Conservation (phyloP, 257 asterid genomes). For the Solanum rostratum region DNA sequence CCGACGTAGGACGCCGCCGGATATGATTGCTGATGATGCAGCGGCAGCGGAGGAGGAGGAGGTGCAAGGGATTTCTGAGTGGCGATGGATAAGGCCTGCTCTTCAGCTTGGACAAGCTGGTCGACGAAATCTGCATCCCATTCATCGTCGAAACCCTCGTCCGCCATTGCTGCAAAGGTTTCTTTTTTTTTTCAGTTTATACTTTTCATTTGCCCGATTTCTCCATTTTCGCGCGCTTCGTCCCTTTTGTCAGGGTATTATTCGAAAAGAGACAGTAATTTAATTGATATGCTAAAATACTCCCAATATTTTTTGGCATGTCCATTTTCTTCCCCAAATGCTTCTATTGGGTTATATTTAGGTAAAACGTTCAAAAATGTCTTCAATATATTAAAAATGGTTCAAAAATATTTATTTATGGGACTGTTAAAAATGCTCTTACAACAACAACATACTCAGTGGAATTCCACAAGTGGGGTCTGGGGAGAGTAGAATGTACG, state of each 20-base stretch:
- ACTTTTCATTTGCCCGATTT: not conserved
- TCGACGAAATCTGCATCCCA: constrained; percentile 55
- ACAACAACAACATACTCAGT: too few relatives aligned
- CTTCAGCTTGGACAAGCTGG: constrained; percentile 36
- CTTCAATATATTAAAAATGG: too few relatives aligned
- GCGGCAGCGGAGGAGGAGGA: constrained; percentile 7
- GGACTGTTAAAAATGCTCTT: too few relatives aligned
- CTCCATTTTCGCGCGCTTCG: not conserved
- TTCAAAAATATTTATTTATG: too few relatives aligned
- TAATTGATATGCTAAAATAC: not conserved
- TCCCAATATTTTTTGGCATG: not conserved
- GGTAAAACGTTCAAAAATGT: too few relatives aligned
- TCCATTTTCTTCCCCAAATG: not conserved
- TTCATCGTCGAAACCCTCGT: constrained; percentile 48
- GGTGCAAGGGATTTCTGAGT: constrained; percentile 8
- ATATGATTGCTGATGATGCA: not conserved
- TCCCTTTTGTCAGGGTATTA: not conserved
- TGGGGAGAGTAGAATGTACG: too few relatives aligned
- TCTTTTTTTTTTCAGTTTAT: not conserved
- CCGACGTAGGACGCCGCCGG: not conserved
- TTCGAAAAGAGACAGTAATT: not conserved
- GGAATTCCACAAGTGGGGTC: too few relatives aligned
- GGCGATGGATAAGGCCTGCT: constrained; percentile 24
- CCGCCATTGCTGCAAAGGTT: constrained; percentile 30
- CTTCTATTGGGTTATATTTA: not conserved